Percentiles rank a stretch among this genome's conserved stretches.
Conservation (phyloP, 371 early-diverging fungal genomes). For the Nematocida minor region DNA sequence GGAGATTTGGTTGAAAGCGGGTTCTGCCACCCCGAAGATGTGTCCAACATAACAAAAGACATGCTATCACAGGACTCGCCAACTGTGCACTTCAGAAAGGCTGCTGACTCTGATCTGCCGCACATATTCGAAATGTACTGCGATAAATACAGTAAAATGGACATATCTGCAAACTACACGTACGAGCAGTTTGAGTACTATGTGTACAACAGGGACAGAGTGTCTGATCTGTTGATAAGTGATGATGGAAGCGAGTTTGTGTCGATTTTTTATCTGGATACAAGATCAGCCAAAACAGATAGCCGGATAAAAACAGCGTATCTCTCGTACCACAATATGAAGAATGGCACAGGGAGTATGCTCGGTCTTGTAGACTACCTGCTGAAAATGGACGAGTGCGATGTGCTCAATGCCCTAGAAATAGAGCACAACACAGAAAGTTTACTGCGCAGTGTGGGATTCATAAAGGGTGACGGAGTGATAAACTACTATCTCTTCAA, state of each 20-base stretch:
- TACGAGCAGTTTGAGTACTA: slow-evolving; percentile 51
- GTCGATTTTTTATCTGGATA: slow-evolving; percentile 56
- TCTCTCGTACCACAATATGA: slow-evolving; percentile 50
- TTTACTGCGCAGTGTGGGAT: slow-evolving; percentile 38
- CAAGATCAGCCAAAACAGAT: slow-evolving; percentile 28
- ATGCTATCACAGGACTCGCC: neutral
- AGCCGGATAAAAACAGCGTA: slow-evolving; percentile 53
- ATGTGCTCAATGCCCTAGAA: slow-evolving; percentile 55
- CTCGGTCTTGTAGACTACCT: slow-evolving; percentile 34
- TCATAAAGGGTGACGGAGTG: slow-evolving; percentile 55
- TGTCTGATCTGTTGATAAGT: slow-evolving; percentile 42
- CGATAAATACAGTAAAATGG: slow-evolving; percentile 11
- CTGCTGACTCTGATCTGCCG: slow-evolving; percentile 44
- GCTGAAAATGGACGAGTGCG: slow-evolving; percentile 22
- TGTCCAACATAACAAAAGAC: neutral
- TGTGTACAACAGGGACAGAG: slow-evolving; percentile 17
- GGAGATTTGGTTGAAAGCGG: slow-evolving; percentile 40
- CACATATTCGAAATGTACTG: slow-evolving; percentile 47
- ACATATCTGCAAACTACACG: slow-evolving; percentile 49
- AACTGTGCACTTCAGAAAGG: slow-evolving; percentile 22
- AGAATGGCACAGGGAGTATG: slow-evolving; percentile 19
- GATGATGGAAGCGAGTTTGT: slow-evolving; percentile 56
- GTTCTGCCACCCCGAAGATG: slow-evolving; percentile 23
- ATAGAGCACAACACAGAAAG: slow-evolving; percentile 32
- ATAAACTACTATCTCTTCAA: slow-evolving; percentile 63